Evolutionary conservation across 1,284 basidiomycete genomes (phyloP).

Genomic region (Leccinum ponderosum): DNA sequence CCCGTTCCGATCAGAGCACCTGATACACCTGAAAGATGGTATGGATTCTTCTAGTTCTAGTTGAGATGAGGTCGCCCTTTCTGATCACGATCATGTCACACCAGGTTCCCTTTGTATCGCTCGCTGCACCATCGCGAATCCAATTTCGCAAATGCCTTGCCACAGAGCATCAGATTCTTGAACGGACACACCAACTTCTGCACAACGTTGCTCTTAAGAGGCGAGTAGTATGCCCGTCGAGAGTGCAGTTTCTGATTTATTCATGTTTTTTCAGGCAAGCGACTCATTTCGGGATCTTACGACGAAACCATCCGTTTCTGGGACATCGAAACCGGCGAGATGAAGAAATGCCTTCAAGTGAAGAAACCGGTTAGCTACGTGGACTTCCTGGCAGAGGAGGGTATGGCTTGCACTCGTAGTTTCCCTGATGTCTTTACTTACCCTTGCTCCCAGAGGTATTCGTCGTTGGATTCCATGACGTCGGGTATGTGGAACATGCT

Average conservation of each 20-base stretch:
- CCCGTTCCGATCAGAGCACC: constrained; percentile 67
- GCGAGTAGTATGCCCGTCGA: constrained; percentile 30
- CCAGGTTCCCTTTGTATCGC: constrained; percentile 76
- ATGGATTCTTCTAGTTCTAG: constrained; percentile 17
- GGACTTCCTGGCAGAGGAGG: constrained; percentile 82
- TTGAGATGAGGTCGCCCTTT: neutral
- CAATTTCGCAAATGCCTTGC: constrained; percentile 78
- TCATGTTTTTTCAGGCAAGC: constrained; percentile 46
- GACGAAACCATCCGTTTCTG: constrained; percentile 91
- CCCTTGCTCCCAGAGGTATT: constrained; percentile 63
- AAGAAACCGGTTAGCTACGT: constrained; percentile 91
- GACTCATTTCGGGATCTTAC: constrained; percentile 86
- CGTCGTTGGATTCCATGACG: constrained; percentile 90
- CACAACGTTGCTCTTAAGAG: constrained; percentile 78
- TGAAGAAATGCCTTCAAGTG: constrained; percentile 77
- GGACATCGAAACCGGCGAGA: constrained; percentile 79
- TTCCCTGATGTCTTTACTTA: constrained; percentile 2
- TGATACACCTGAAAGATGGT: constrained; percentile 71
- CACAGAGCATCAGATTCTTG: constrained; percentile 77
- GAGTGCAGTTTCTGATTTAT: neutral
- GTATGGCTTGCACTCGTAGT: constrained; percentile 35
- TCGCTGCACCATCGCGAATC: constrained; percentile 84
- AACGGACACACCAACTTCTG: constrained; percentile 88
- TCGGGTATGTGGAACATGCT: constrained; percentile 58
- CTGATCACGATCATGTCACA: neutral